Conservation (phyloP, 805 yeast species). For the Metschnikowia shivogae region DNA sequence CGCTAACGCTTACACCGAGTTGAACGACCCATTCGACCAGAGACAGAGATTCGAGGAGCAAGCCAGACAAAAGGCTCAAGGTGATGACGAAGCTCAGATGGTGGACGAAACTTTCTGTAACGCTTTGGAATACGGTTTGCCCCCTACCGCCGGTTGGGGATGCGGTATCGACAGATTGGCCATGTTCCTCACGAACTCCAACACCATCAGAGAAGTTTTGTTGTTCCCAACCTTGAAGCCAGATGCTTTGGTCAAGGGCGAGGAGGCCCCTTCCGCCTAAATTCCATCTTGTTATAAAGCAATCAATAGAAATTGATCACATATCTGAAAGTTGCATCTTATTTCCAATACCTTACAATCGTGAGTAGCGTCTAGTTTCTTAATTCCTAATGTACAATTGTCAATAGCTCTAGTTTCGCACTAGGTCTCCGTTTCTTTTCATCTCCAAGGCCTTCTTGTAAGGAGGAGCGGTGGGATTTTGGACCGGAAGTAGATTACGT, state of each 20-base stretch:
- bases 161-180: conserved; percentile 98
- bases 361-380: not conserved
- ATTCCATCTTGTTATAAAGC: not conserved
- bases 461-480: conserved; percentile 95
- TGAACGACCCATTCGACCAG: conserved; percentile 98
- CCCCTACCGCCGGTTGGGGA: conserved; percentile 99
- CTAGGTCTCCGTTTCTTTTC: conserved; percentile 64
- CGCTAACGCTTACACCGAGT: conserved; percentile 96
- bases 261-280: conserved; percentile 20
- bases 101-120: conserved; percentile 96
- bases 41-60: conserved; percentile 97
- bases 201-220: conserved; percentile 95
- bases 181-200: conserved; percentile 95
- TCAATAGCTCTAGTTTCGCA: conserved; percentile 4
- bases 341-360: not conserved
- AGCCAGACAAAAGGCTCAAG: conserved; percentile 97
- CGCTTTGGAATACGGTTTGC: conserved; percentile 96
- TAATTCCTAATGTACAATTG: not conserved
- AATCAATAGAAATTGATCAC: not conserved
- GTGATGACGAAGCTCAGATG: conserved; percentile 98
- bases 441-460: conserved; percentile 87
- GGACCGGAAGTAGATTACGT: conserved; percentile 82
- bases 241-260: conserved; percentile 49
- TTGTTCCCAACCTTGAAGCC: conserved; percentile 99
- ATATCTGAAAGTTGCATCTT: not conserved